Conservation (phyloP, 1,284 basidiomycete genomes). For the Tilletia setariae region DNA sequence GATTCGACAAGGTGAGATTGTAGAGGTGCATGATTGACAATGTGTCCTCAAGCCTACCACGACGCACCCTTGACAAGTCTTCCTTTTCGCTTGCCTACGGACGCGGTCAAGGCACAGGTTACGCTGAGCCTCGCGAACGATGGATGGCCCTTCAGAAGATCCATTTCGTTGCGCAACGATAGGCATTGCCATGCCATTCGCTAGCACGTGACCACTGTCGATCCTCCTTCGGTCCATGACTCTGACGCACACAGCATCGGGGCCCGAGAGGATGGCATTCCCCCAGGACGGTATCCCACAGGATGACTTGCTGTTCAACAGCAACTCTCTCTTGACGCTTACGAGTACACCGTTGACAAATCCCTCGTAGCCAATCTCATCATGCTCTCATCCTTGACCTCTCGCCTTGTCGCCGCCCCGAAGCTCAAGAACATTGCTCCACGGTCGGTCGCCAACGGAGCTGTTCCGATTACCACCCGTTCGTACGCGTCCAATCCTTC, state of each 20-base stretch:
- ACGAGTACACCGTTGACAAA: no score
- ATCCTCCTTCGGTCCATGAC: no score
- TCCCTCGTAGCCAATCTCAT: no score
- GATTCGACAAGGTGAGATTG: constrained; percentile 46
- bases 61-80: neutral
- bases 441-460: neutral
- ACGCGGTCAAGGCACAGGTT: neutral
- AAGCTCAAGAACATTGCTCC: neutral
- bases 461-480: neutral
- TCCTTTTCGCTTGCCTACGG: neutral
- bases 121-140: neutral
- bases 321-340: neutral
- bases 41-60: neutral
- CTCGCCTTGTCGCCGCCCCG: neutral
- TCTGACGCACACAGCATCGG: no score
- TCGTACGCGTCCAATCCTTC: neutral
- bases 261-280: no score
- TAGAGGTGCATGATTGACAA: constrained; percentile 45
- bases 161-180: neutral
- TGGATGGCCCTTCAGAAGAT: neutral
- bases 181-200: neutral
- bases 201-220: neutral
- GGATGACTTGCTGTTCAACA: no score
- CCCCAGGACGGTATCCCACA: no score
- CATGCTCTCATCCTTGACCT: no score